phyloP scores from a whole-genome alignment of 306 rosid genomes.

The Glycyrrhiza uralensis region DNA sequence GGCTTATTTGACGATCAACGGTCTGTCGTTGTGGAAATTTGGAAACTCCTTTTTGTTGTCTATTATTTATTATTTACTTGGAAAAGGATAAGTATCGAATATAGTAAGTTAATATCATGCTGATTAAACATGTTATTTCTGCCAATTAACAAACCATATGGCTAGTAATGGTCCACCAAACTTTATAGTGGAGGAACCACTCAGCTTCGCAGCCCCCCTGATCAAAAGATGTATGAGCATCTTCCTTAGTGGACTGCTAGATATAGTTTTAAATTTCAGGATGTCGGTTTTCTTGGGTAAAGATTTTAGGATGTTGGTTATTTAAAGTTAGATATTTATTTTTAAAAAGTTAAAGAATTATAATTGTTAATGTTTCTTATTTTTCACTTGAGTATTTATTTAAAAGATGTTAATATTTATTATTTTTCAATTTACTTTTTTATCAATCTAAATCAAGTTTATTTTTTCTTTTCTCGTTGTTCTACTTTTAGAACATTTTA shows the following conservation, averaged over 20 bases:
- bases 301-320: too few species aligned
- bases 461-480: too few species aligned
- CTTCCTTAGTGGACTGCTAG: not conserved
- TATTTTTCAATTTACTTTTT: too few species aligned
- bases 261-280: not conserved
- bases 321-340: too few species aligned
- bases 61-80: not conserved
- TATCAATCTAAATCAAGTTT: too few species aligned
- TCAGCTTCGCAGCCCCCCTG: not conserved
- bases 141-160: slow-evolving; percentile 5
- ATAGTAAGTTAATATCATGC: not conserved
- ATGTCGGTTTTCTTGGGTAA: not conserved
- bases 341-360: too few species aligned
- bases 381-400: too few species aligned
- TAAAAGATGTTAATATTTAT: too few species aligned
- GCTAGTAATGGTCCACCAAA: not conserved
- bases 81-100: not conserved
- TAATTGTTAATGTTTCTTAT: too few species aligned
- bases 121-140: not conserved
- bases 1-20: not conserved
- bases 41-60: not conserved
- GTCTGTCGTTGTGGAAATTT: not conserved
- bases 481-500: too few species aligned
- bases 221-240: not conserved
- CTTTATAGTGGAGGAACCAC: slow-evolving; percentile 39